These are phyloP conservation scores for Solanum aculeatissimum DNA, from an alignment of 305 asterid species.

Conservation along the genomic window DNA sequence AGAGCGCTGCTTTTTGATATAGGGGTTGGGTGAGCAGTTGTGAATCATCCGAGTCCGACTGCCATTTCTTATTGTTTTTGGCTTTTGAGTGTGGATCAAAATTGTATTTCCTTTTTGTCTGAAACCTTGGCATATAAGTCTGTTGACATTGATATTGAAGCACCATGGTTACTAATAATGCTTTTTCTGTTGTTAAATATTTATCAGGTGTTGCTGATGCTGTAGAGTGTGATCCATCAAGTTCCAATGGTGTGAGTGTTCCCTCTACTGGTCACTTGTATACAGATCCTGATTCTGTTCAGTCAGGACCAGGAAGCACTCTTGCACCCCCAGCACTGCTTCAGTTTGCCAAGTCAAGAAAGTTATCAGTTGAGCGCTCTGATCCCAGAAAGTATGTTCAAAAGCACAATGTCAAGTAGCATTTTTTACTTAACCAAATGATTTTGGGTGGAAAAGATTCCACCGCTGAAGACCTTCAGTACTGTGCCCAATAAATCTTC, in stretches of 20 bases:
- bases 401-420: background rate
- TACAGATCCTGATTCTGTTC: slow-evolving; percentile 73
- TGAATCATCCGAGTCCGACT: background rate
- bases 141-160: background rate
- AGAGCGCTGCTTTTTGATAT: background rate
- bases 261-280: slow-evolving; percentile 61
- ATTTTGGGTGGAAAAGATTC: background rate
- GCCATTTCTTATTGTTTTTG: background rate
- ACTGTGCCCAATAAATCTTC: background rate
- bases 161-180: background rate
- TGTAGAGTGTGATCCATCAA: slow-evolving; percentile 51
- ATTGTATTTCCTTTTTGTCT: background rate
- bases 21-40: background rate
- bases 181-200: background rate
- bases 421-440: background rate
- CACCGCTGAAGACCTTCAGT: background rate
- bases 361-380: slow-evolving; percentile 78
- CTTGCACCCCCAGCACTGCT: slow-evolving; percentile 59
- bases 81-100: background rate
- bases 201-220: slow-evolving; percentile 27
- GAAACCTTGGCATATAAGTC: background rate
- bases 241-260: slow-evolving; percentile 38
- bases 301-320: slow-evolving; percentile 67
- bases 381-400: slow-evolving; percentile 82
- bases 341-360: slow-evolving; percentile 88